Conservation (phyloP, 257 asterid species). For the Solanum chilense region DNA sequence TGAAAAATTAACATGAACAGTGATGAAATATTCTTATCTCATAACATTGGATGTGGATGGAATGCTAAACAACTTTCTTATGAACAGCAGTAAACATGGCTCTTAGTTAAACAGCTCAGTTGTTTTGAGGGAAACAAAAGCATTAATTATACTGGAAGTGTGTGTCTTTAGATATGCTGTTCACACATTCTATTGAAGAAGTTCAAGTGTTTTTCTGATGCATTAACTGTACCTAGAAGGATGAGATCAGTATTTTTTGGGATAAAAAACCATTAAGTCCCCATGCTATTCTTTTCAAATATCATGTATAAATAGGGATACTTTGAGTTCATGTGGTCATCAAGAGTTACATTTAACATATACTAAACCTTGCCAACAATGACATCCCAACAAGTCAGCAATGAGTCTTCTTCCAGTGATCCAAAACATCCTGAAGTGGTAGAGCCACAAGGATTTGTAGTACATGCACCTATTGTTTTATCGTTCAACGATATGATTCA, state of each 20-base stretch:
- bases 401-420: not conserved
- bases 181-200: not conserved
- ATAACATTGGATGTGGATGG: too few relatives aligned
- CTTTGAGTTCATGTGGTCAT: not conserved
- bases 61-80: not conserved
- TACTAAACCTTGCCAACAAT: not conserved
- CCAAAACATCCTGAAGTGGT: not conserved
- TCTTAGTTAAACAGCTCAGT: not conserved
- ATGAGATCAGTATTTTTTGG: not conserved
- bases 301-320: not conserved
- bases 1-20: too few relatives aligned
- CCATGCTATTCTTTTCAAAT: not conserved
- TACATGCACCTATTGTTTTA: slow-evolving; percentile 13
- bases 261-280: not conserved
- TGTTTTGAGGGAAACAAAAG: not conserved
- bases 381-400: not conserved
- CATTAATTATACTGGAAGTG: not conserved
- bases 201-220: not conserved
- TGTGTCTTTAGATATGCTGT: not conserved
- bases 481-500: slow-evolving; percentile 13
- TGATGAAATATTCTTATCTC: too few relatives aligned
- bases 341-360: not conserved
- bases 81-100: not conserved
- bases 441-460: not conserved
- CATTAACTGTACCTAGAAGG: not conserved